Evolutionary conservation across 1,284 basidiomycete genomes (phyloP).

Genomic region (Rhodotorula glutinis): DNA sequence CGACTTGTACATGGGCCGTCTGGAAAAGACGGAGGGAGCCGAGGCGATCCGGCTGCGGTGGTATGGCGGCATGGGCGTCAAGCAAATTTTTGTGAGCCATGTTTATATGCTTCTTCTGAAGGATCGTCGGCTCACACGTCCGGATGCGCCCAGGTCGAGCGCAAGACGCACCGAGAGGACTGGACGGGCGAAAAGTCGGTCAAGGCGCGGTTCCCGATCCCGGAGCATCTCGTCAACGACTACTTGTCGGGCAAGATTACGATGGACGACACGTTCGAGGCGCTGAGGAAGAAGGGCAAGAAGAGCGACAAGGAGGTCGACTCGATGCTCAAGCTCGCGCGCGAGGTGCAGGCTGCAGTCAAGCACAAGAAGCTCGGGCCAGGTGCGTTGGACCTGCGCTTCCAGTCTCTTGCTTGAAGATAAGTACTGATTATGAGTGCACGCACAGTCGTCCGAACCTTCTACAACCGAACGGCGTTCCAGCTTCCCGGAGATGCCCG

Average conservation of each 20-base stretch:
- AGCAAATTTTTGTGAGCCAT: constrained; percentile 69
- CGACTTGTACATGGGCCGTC: constrained; percentile 92
- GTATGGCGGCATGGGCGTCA: constrained; percentile 82
- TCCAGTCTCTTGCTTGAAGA: neutral
- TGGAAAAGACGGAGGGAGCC: constrained; percentile 98
- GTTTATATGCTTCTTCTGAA: too few relatives aligned
- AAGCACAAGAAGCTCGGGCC: constrained; percentile 78
- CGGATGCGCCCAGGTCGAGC: constrained; percentile 59
- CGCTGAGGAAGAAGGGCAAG: constrained; percentile 83
- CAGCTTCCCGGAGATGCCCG: constrained; percentile 96
- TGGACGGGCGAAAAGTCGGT: constrained; percentile 99
- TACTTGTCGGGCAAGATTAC: constrained; percentile 87
- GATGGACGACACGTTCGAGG: constrained; percentile 91
- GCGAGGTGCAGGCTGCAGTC: constrained; percentile 90
- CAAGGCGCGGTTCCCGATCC: constrained; percentile 95
- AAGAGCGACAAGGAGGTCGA: constrained; percentile 92
- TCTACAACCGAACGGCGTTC: constrained; percentile 98
- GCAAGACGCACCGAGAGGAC: constrained; percentile 97
- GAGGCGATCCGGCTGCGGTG: constrained; percentile 93
- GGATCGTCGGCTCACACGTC: too few relatives aligned
- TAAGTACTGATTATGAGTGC: constrained; percentile 7
- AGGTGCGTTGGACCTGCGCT: constrained; percentile 55
- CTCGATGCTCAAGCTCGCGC: constrained; percentile 91
- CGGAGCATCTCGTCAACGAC: constrained; percentile 90
- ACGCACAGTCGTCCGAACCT: constrained; percentile 82